Evolutionary conservation across 2,329 filamentous ascomycete genomes (phyloP), one percentile per base, ranked within the genome.

Genomic region (Cercospora nicotianae): DNA sequence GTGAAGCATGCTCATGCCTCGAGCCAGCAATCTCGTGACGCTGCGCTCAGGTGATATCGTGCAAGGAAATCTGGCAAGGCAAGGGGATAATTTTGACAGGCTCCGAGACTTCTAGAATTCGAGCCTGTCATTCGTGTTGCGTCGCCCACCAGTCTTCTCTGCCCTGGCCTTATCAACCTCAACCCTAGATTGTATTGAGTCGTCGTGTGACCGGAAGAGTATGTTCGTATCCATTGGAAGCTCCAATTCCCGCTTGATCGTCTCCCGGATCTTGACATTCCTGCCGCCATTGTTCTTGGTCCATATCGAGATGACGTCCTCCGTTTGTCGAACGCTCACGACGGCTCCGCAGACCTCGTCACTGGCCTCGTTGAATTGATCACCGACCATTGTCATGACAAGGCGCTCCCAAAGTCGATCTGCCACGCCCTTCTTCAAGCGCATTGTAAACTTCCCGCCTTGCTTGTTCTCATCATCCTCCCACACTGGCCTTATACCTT

Each of bases 261-360:
- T 96, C 83, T 99, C 94, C 91, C 94, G 90, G 77, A 99, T 97
- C 84, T 96, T 97, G 75, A 98, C 91, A 80, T 97, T 96, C 76
- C 93, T 90, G 70, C 93, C 93, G 55, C 93, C 94, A 77, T 96
- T 92, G 75, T 92, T 95, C 80, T 93, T 91, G 65, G 94, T 96
- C 95, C 95, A 99, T 78, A 99, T 93, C 82, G 93, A 97, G 80
- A 99, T 86, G 70, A 98, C 96, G 78, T 99, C 95, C 82, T 99
- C 95, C 53, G 94, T 94, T 76, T 94, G 96, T 70, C 95, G 87
- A 71, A 99, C 92, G 79, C 94, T 98, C 53, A 99, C 86, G 31
- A 99, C 95, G 64, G 92, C 93, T 68, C 95, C 95, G 77, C 94
- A 99, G 51, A 99, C 91, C 79, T 99, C 94, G 74, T 98, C 94